Base-by-base conservation (phyloP, 75 land plant species). In the Pinus albicaulis region DNA sequence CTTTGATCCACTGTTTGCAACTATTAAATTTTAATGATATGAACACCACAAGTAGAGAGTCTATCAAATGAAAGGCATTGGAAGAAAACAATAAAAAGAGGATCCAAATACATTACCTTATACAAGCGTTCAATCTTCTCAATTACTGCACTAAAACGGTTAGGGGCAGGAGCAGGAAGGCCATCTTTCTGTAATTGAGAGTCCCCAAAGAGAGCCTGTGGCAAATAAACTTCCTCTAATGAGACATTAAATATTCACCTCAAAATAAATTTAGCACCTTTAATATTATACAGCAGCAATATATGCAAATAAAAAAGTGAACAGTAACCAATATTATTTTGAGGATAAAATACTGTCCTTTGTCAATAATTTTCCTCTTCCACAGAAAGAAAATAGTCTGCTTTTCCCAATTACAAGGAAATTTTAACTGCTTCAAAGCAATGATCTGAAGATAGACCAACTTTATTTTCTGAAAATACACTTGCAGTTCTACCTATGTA, bases 71-170 rank as follows among this genome's bases (percentile, higher is more conserved):
- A 57, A 57, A 57, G 19, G 22, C n/a, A 6, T 57, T 57, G 22
- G 59, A 57, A 57, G 6, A 57, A 57, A 57, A 57, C 20, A 4
- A 31, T 44, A 31, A 64, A 34, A 16, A 34, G 16, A 31, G 69
- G 69, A 64, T 34, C 59, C 20, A 77, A 59, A 41, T 38, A 55
- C 16, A 34, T 34, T 72, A 91, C 97, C 97, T 80, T 86, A 74
- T 94, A 94, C n/a, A 94, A 79, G n/a, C 91, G 90, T 69, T 94
- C 98, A 79, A 94, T 94, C 83, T 87, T 94, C 85, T 92, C 98
- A 84, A 94, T 90, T 41, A 94, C 95, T 53, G 90, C 87, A 77
- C 88, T 94, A 64, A 90, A 88, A 15, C 95, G 94, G 76, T 88
- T 88, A 3, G 93, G 60, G 53, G 34, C 41, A 34, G 41, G 41